Conservation (phyloP, 352 stramenopile genomes). For the Lagenidium sp. region DNA sequence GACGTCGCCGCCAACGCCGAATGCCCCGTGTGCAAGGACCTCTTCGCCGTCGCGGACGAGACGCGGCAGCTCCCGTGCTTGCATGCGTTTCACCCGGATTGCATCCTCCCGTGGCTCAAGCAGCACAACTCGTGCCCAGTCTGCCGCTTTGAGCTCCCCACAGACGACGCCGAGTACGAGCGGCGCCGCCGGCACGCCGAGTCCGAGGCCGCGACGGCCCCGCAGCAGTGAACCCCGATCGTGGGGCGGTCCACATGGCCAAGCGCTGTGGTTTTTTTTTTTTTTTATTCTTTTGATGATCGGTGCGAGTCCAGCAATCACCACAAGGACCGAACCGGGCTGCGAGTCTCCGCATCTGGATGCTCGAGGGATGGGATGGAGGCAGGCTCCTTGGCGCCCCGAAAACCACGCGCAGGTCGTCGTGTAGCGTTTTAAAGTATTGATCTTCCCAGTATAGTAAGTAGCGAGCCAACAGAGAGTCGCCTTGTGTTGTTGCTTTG, state of each 20-base stretch:
- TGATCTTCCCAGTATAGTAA: too few species aligned
- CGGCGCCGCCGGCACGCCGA: constrained; percentile 22
- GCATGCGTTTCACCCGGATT: constrained; percentile 78
- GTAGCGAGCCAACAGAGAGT: constrained; percentile 92
- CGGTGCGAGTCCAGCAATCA: not conserved
- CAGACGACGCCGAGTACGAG: constrained; percentile 79
- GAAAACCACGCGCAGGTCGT: constrained; percentile 13
- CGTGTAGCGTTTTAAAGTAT: too few species aligned
- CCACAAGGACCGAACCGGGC: too few species aligned
- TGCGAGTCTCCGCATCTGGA: too few species aligned
- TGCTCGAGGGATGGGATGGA: too few species aligned
- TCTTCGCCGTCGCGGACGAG: constrained; percentile 71
- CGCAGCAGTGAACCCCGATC: not conserved
- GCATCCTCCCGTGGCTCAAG: constrained; percentile 82
- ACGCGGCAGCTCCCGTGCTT: constrained; percentile 62
- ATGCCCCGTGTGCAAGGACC: constrained; percentile 83
- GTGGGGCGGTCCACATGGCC: too few species aligned
- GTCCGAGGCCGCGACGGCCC: not conserved
- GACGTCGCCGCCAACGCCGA: constrained; percentile 73
- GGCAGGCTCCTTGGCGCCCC: too few species aligned
- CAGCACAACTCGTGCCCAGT: constrained; percentile 86
- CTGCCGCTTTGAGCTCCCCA: constrained; percentile 77
- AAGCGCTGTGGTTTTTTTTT: too few species aligned
- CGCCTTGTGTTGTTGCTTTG: too few species aligned
- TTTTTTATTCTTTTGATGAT: too few species aligned